Evolutionary conservation across 202 grass and related monocot species (phyloP).

Genomic region (Eragrostis tef): DNA sequence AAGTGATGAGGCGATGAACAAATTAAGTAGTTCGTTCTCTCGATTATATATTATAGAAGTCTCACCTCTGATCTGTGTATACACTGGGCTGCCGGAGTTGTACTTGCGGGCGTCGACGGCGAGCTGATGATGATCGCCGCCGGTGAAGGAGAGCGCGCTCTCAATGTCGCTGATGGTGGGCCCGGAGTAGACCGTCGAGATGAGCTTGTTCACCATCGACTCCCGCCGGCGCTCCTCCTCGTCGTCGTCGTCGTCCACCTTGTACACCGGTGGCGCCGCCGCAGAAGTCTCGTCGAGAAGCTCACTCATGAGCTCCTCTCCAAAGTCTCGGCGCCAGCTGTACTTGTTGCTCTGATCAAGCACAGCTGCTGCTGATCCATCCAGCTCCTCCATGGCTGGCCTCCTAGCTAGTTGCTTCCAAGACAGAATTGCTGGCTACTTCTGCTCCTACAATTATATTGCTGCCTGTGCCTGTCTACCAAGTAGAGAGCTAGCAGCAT

Average conservation of each 20-base stretch:
- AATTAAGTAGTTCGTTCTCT: too few species aligned
- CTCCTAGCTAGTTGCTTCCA: neutral
- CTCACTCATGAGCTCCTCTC: neutral
- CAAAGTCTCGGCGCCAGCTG: neutral
- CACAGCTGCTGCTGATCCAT: neutral
- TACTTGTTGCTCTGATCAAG: neutral
- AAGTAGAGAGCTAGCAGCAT: neutral
- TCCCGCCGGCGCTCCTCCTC: slow-evolving; percentile 39
- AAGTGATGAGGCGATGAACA: too few species aligned
- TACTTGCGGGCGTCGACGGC: slow-evolving; percentile 10
- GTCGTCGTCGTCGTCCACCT: slow-evolving; percentile 45
- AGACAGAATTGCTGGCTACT: neutral
- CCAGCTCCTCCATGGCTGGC: neutral
- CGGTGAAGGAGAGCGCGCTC: slow-evolving; percentile 65
- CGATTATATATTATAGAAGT: too few species aligned
- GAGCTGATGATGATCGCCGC: slow-evolving; percentile 26
- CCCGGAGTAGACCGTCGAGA: slow-evolving; percentile 87
- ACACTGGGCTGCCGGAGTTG: slow-evolving; percentile 43
- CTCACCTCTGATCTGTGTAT: too few species aligned
- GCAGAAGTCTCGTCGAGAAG: neutral
- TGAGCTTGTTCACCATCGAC: slow-evolving; percentile 80
- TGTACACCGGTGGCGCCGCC: neutral
- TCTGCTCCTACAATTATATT: neutral
- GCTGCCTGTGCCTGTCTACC: too few species aligned
- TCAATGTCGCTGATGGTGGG: slow-evolving; percentile 85